Conservation (phyloP, 208 protist genomes). For the Angomonas deanei region DNA sequence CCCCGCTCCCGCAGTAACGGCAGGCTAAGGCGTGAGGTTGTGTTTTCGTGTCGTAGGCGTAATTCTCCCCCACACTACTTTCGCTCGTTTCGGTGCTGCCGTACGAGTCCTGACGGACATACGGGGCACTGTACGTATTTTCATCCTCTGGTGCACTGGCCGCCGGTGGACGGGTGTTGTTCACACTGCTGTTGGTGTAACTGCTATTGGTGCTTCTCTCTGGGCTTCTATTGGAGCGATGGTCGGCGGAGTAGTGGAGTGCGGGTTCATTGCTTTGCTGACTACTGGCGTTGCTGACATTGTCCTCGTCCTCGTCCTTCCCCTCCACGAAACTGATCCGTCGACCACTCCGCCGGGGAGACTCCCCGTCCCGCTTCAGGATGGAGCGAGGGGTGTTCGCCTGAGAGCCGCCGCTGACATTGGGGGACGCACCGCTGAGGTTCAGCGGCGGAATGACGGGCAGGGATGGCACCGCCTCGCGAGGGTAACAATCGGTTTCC, state of each 20-base stretch:
- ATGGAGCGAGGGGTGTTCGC: conserved; percentile 34
- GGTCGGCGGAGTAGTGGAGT: background rate
- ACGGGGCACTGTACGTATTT: too few relatives aligned
- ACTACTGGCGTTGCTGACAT: background rate
- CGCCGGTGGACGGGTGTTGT: background rate
- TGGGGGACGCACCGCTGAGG: background rate
- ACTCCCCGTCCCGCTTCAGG: conserved; percentile 15
- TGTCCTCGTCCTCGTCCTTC: background rate
- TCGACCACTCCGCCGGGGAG: conserved; percentile 1
- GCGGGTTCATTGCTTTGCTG: background rate
- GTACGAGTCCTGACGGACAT: too few relatives aligned
- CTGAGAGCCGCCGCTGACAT: conserved; percentile 17
- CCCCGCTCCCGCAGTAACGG: background rate
- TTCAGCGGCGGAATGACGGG: background rate
- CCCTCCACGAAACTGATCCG: conserved; percentile 27
- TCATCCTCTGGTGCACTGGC: background rate
- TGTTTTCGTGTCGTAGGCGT: background rate
- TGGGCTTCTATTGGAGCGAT: background rate
- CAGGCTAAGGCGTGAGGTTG: background rate
- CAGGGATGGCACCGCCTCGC: background rate
- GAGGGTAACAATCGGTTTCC: background rate
- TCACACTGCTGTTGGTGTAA: background rate
- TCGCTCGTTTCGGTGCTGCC: too few relatives aligned
- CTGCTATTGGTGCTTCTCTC: background rate
- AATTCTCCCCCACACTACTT: background rate